These are phyloP conservation scores for Fusarium equiseti DNA, from an alignment of 2,329 filamentous ascomycete genomes.

Conservation along the genomic window DNA sequence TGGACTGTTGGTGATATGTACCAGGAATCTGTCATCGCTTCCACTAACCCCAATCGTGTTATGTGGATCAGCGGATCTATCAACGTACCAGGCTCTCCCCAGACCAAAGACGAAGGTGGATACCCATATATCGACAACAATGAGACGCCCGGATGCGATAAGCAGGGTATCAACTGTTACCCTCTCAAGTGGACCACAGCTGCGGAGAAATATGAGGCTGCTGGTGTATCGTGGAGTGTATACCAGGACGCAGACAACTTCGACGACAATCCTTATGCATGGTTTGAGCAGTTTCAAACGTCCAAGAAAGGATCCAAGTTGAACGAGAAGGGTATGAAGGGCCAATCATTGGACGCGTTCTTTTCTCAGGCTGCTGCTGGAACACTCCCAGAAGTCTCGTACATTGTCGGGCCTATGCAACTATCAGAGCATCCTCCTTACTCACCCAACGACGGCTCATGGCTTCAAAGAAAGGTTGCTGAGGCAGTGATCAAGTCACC, in stretches of 20 bases:
- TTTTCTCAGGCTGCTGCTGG: not conserved
- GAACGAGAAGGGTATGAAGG: conserved; percentile 18
- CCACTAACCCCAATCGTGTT: conserved; percentile 66
- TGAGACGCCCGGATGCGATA: conserved; percentile 14
- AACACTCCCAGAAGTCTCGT: conserved; percentile 10
- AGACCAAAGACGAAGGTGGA: conserved; percentile 28
- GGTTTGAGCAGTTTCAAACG: conserved; percentile 21
- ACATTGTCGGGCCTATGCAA: conserved; percentile 17
- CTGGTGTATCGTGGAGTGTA: conserved; percentile 20
- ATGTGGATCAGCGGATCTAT: conserved; percentile 64
- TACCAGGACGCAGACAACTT: conserved; percentile 22
- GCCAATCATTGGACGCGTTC: not conserved
- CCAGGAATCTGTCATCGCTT: conserved; percentile 63
- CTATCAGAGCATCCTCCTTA: conserved; percentile 17
- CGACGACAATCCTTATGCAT: conserved; percentile 21
- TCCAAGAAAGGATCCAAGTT: conserved; percentile 3
- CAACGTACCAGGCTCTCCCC: conserved; percentile 59
- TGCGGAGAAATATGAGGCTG: conserved; percentile 23
- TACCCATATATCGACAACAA: conserved; percentile 28
- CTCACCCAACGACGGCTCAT: conserved; percentile 5
- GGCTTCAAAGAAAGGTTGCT: conserved; percentile 3
- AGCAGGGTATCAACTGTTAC: conserved; percentile 7
- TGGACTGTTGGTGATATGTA: conserved; percentile 62
- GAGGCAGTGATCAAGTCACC: conserved; percentile 22
- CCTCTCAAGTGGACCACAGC: conserved; percentile 20